phyloP scores from a whole-genome alignment of 192 early-diverging fungal species.

The Funneliformis geosporum region DNA sequence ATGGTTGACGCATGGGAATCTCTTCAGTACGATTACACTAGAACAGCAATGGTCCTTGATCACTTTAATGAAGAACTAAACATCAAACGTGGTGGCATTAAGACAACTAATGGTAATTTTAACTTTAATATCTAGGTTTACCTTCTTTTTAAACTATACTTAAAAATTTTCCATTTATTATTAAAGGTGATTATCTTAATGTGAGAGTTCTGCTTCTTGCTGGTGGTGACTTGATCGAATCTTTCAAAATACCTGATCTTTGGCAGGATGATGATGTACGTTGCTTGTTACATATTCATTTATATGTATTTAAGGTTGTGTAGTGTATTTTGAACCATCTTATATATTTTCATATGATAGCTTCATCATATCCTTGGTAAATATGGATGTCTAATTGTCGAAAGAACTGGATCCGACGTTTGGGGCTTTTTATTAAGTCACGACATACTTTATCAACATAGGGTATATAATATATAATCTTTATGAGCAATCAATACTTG shows the following conservation, averaged over 20 bases:
- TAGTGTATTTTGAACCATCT: not conserved
- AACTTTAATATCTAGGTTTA: not conserved
- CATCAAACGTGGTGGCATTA: constrained; percentile 63
- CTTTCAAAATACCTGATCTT: constrained; percentile 87
- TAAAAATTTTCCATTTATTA: not conserved
- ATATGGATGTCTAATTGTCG: constrained; percentile 94
- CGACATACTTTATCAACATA: constrained; percentile 86
- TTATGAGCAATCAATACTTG: not conserved
- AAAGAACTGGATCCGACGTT: constrained; percentile 92
- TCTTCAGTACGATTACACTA: constrained; percentile 72
- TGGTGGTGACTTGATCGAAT: constrained; percentile 95
- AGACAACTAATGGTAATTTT: constrained; percentile 57
- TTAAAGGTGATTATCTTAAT: constrained; percentile 52
- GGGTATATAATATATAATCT: constrained; percentile 48
- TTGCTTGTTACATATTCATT: not conserved
- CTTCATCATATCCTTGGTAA: constrained; percentile 87
- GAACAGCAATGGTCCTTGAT: constrained; percentile 89
- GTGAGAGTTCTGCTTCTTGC: constrained; percentile 92
- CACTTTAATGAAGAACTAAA: constrained; percentile 95
- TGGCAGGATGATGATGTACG: constrained; percentile 88
- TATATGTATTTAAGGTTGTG: too few relatives aligned
- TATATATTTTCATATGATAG: constrained; percentile 38
- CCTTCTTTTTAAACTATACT: not conserved
- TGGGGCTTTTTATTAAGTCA: constrained; percentile 89
- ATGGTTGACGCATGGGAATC: constrained; percentile 98